Conservation (phyloP, 208 protist species). For the Trypanosoma scelopori region DNA sequence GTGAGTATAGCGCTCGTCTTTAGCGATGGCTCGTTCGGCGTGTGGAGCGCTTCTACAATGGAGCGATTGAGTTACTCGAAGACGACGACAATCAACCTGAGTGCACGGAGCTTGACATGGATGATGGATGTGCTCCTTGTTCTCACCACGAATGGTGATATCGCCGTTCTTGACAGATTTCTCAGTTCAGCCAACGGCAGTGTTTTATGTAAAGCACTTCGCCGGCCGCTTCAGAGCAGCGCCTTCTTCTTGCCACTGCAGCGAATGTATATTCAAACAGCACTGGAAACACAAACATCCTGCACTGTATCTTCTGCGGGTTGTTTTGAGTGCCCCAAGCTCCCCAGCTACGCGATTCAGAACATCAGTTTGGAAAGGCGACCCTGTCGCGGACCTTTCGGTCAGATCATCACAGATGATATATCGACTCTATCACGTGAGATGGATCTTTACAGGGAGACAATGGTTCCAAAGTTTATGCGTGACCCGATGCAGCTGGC, state of each 20-base stretch:
- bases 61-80: conserved; percentile 49
- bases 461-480: conserved; percentile 65
- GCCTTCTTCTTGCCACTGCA: conserved; percentile 76
- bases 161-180: conserved; percentile 53
- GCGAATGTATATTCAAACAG: conserved; percentile 65
- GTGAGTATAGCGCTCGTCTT: conserved; percentile 26
- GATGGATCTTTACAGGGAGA: conserved; percentile 67
- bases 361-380: conserved; percentile 27
- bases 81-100: conserved; percentile 26
- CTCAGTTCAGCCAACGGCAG: conserved; percentile 67
- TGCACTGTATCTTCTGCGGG: not conserved
- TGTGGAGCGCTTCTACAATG: conserved; percentile 58
- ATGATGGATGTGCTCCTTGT: conserved; percentile 48
- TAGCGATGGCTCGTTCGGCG: conserved; percentile 38
- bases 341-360: conserved; percentile 47
- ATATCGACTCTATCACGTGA: conserved; percentile 58
- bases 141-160: conserved; percentile 47
- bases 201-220: conserved; percentile 49
- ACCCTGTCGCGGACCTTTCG: conserved; percentile 79
- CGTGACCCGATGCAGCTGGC: conserved; percentile 17
- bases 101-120: conserved; percentile 38
- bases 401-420: conserved; percentile 59
- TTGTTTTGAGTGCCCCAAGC: not conserved
- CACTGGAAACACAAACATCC: conserved; percentile 31
- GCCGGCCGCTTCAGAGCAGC: conserved; percentile 65